Evolutionary conservation across 352 stramenopile genomes (phyloP).

Genomic region (Phytophthora megakarya): DNA sequence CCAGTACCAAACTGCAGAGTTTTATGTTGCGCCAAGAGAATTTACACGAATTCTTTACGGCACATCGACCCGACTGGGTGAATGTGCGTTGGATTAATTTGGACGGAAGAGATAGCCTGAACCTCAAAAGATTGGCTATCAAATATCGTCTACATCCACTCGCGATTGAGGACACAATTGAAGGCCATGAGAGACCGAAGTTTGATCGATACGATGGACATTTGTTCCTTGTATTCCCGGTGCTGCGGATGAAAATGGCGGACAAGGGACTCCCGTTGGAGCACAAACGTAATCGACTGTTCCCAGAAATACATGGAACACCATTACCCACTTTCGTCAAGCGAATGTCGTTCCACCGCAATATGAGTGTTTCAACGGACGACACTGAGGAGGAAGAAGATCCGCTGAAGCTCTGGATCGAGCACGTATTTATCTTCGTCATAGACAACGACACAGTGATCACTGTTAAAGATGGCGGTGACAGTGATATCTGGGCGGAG

Average conservation of each 20-base stretch:
- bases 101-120: slow-evolving; percentile 75
- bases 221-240: slow-evolving; percentile 83
- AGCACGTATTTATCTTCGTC: slow-evolving; percentile 86
- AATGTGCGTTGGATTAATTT: slow-evolving; percentile 90
- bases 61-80: slow-evolving; percentile 75
- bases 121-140: slow-evolving; percentile 86
- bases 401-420: slow-evolving; percentile 77
- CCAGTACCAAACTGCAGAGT: slow-evolving; percentile 68
- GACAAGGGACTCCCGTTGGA: slow-evolving; percentile 42
- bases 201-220: slow-evolving; percentile 87
- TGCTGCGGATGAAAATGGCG: slow-evolving; percentile 73
- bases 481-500: slow-evolving; percentile 74
- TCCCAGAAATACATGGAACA: slow-evolving; percentile 13
- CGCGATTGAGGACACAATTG: slow-evolving; percentile 85
- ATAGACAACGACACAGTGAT: slow-evolving; percentile 85
- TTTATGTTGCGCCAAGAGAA: slow-evolving; percentile 58
- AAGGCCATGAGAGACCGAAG: slow-evolving; percentile 87
- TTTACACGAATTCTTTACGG: slow-evolving; percentile 77
- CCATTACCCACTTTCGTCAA: slow-evolving; percentile 49
- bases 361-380: slow-evolving; percentile 21
- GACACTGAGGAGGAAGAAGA: slow-evolving; percentile 52
- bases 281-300: slow-evolving; percentile 41
- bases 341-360: slow-evolving; percentile 34
- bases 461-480: slow-evolving; percentile 76
- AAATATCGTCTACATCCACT: slow-evolving; percentile 88